Percentiles rank a stretch among this genome's conserved stretches.
phyloP scores from a whole-genome alignment of 2,329 filamentous ascomycete genomes.

The Diaporthe nobilis region DNA sequence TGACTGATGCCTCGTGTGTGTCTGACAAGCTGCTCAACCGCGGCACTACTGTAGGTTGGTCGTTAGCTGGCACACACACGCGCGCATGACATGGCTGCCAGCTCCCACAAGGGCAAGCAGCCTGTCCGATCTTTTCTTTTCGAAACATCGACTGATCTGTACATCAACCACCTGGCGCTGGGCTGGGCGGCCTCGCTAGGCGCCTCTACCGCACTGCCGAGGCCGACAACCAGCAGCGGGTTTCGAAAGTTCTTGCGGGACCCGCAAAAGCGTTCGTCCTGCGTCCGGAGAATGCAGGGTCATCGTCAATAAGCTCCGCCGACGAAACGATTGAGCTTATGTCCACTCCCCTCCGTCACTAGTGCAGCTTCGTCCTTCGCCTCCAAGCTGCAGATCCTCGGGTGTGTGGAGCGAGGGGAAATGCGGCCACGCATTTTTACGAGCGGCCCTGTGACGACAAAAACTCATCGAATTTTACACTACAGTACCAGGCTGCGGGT shows the following conservation, averaged over 20 bases:
- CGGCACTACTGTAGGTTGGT: neutral
- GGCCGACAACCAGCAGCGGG: constrained; percentile 32
- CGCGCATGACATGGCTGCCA: neutral
- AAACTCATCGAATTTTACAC: constrained; percentile 6
- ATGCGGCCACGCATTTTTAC: constrained; percentile 27
- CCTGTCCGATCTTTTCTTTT: neutral
- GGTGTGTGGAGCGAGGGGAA: constrained; percentile 22
- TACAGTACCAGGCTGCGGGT: neutral
- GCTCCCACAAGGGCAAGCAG: neutral
- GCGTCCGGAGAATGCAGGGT: constrained; percentile 39
- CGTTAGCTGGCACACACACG: neutral
- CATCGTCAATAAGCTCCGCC: constrained; percentile 39
- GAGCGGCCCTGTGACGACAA: constrained; percentile 22
- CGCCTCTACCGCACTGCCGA: constrained; percentile 40
- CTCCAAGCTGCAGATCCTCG: constrained; percentile 26
- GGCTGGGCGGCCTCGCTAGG: constrained; percentile 37
- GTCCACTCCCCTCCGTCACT: constrained; percentile 36
- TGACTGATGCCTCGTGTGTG: constrained; percentile 17
- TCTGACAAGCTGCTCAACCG: constrained; percentile 28
- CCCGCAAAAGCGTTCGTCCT: constrained; percentile 39
- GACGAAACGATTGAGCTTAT: constrained; percentile 39
- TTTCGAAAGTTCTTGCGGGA: constrained; percentile 34
- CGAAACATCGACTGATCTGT: neutral
- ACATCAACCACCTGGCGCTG: neutral
- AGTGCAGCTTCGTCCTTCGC: constrained; percentile 31